Evolutionary conservation across 148 eudicot species (phyloP).

Genomic region (Fagopyrum tataricum): DNA sequence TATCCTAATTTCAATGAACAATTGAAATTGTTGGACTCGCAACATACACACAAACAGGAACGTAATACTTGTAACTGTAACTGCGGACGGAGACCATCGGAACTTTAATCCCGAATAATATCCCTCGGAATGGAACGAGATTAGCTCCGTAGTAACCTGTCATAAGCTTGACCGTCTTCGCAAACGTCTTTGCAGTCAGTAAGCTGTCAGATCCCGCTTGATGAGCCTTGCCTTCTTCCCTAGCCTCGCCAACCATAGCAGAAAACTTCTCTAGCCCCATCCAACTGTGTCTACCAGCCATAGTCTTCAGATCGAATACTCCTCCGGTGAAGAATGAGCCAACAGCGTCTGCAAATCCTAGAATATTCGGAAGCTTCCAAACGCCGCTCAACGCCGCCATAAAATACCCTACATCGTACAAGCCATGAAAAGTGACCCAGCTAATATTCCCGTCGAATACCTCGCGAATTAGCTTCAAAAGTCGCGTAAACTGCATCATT

Average conservation of each 20-base stretch:
- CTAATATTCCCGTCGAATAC: background rate
- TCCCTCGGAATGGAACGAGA: background rate
- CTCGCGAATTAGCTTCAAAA: background rate
- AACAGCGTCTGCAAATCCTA: background rate
- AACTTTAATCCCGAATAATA: background rate
- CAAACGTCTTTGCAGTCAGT: constrained; percentile 1
- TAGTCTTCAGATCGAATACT: background rate
- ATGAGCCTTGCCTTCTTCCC: background rate
- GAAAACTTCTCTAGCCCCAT: constrained; percentile 8
- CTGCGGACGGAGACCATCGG: background rate
- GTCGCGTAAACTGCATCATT: background rate
- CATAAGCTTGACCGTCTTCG: no score
- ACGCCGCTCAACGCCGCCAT: background rate
- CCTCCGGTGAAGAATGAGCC: background rate
- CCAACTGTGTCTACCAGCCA: background rate
- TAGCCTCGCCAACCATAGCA: background rate
- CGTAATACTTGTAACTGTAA: background rate
- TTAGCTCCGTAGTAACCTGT: no score
- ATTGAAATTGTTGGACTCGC: background rate
- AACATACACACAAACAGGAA: no score
- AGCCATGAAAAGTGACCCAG: constrained; percentile 13
- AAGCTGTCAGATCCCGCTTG: constrained; percentile 15
- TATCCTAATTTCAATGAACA: background rate
- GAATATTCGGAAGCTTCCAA: constrained; percentile 2
- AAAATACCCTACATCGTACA: constrained; percentile 7